Conservation (phyloP, 495 filamentous ascomycete species). For the Thermothielavioides terrestris region DNA sequence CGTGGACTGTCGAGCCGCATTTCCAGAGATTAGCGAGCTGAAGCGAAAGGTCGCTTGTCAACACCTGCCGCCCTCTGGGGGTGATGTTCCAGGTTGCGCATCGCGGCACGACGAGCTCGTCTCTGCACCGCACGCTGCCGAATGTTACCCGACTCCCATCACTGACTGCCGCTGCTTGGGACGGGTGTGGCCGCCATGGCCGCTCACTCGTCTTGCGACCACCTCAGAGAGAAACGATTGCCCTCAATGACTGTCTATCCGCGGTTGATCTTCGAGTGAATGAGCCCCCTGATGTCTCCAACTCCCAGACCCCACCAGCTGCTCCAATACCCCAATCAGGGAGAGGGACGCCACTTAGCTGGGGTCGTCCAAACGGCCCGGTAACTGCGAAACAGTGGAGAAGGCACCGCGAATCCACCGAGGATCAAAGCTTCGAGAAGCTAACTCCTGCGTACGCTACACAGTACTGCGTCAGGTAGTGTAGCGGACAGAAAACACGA, state of each 20-base stretch:
- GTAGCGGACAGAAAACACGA: background rate
- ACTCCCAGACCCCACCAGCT: conserved; percentile 18
- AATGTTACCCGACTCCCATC: conserved; percentile 11
- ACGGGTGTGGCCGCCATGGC: background rate
- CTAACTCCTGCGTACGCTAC: background rate
- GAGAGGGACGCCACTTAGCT: background rate
- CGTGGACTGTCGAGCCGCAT: too few relatives aligned
- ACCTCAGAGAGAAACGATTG: conserved; percentile 2
- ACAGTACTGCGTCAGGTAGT: background rate
- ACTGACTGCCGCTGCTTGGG: background rate
- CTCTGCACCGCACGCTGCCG: conserved; percentile 15
- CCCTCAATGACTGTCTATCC: conserved; percentile 6
- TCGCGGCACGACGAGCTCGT: background rate
- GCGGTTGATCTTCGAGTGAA: conserved; percentile 8
- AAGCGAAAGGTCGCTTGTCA: background rate
- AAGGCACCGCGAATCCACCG: conserved; percentile 2
- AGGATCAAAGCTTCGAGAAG: background rate
- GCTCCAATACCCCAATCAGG: conserved; percentile 18
- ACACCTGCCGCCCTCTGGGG: background rate
- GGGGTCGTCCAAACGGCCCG: conserved; percentile 15
- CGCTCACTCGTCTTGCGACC: background rate
- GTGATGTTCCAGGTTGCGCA: too few relatives aligned
- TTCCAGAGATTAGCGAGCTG: background rate
- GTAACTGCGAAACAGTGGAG: conserved; percentile 6
- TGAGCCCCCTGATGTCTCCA: conserved; percentile 10